Evolutionary conservation across 2,329 filamentous ascomycete genomes (phyloP).

Genomic region (Paramyrothecium roridum): DNA sequence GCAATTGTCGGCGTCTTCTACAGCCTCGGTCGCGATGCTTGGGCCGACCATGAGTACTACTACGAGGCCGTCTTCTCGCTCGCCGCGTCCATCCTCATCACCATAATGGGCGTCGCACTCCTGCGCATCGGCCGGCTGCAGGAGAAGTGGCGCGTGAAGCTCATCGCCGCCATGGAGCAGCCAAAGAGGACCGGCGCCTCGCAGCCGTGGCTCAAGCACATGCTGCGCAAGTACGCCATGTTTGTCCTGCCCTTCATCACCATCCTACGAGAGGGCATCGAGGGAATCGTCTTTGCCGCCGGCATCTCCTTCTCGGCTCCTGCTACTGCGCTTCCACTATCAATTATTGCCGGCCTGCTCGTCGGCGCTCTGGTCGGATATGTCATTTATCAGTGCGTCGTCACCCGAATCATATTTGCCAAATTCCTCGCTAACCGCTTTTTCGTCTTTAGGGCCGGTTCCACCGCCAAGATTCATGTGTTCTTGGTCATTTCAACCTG

Average conservation of each 20-base stretch:
- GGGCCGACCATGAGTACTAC: conserved; percentile 67
- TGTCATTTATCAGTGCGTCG: conserved; percentile 70
- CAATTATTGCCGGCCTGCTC: conserved; percentile 68
- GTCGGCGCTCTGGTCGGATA: conserved; percentile 68
- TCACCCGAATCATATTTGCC: not conserved
- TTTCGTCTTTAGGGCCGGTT: conserved; percentile 35
- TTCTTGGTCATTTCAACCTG: conserved; percentile 83
- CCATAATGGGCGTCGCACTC: conserved; percentile 74
- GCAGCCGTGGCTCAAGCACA: conserved; percentile 52
- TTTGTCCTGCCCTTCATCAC: conserved; percentile 85
- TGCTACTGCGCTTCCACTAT: conserved; percentile 72
- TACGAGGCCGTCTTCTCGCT: conserved; percentile 81
- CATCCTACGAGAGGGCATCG: conserved; percentile 65
- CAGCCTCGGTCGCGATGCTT: conserved; percentile 61
- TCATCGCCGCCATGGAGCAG: conserved; percentile 64
- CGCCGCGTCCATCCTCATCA: conserved; percentile 78
- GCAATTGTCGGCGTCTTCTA: conserved; percentile 74
- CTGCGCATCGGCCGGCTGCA: conserved; percentile 80
- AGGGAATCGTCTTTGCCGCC: conserved; percentile 82
- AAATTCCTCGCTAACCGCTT: conserved; percentile 1
- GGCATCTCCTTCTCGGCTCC: conserved; percentile 77
- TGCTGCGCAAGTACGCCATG: conserved; percentile 79
- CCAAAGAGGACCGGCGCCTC: conserved; percentile 41
- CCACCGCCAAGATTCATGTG: conserved; percentile 52
- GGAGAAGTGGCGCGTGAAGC: conserved; percentile 81